A percentile compares a stretch with the other conserved stretches of the same genome.
These are phyloP conservation scores for Xylariaceae sp. DNA, from an alignment of 2,329 filamentous ascomycete species.

Conservation along the genomic window DNA sequence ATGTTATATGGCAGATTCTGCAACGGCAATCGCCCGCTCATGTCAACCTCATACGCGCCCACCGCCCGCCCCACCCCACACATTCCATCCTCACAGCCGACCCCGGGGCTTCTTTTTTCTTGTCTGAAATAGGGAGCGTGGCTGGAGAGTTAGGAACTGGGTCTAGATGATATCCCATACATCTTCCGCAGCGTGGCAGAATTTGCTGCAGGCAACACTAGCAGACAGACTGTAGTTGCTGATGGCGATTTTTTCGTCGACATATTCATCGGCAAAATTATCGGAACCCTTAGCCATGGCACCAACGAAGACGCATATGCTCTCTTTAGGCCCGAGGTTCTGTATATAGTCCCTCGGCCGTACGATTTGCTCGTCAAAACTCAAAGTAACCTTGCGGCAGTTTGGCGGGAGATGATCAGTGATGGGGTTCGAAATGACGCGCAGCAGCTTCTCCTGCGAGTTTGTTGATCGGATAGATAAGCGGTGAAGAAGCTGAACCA, in stretches of 20 bases:
- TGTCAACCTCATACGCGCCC: slow-evolving; percentile 30
- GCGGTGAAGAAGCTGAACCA: slow-evolving; percentile 95
- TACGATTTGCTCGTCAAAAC: slow-evolving; percentile 84
- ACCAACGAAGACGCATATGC: slow-evolving; percentile 94
- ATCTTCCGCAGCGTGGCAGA: slow-evolving; percentile 97
- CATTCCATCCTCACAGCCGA: slow-evolving; percentile 5
- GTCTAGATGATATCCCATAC: slow-evolving; percentile 80
- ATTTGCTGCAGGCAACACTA: slow-evolving; percentile 98
- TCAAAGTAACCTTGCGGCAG: slow-evolving; percentile 95
- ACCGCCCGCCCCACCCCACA: slow-evolving; percentile 24
- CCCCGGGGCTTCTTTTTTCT: background rate
- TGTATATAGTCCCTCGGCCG: slow-evolving; percentile 86
- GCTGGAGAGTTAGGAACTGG: background rate
- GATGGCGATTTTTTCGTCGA: slow-evolving; percentile 96
- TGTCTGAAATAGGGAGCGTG: background rate
- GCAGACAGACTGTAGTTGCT: slow-evolving; percentile 97
- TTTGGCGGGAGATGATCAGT: slow-evolving; percentile 94
- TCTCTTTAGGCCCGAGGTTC: slow-evolving; percentile 72
- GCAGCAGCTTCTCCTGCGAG: slow-evolving; percentile 93
- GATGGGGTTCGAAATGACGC: slow-evolving; percentile 97
- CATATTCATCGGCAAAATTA: slow-evolving; percentile 88
- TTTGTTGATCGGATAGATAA: slow-evolving; percentile 94
- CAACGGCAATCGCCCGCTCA: slow-evolving; percentile 29
- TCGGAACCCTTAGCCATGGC: slow-evolving; percentile 98
- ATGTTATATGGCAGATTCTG: slow-evolving; percentile 67